phyloP scores from a whole-genome alignment of 1,284 basidiomycete genomes.

The Ceratobasidium sp. region DNA sequence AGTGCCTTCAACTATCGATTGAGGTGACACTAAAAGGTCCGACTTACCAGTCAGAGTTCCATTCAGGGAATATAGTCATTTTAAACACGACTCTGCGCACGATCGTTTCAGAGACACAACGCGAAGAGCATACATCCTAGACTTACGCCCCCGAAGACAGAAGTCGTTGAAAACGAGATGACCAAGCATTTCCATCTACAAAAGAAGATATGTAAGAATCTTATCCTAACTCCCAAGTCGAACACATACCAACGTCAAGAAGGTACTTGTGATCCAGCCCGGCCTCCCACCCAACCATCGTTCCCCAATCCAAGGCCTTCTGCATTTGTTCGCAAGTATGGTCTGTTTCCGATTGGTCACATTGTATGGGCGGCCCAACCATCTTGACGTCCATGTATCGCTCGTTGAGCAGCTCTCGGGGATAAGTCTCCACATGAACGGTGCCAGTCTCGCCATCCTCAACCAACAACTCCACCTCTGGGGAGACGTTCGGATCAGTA shows the following conservation, averaged over 20 bases:
- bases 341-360: slow-evolving; percentile 41
- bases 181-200: slow-evolving; percentile 48
- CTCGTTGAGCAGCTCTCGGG: slow-evolving; percentile 49
- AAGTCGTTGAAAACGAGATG: slow-evolving; percentile 48
- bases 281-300: slow-evolving; percentile 22
- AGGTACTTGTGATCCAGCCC: slow-evolving; percentile 39
- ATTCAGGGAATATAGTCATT: slow-evolving; percentile 54
- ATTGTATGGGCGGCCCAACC: slow-evolving; percentile 46
- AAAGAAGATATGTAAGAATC: slow-evolving; percentile 10
- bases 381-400: slow-evolving; percentile 53
- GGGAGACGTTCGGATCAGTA: slow-evolving; percentile 46
- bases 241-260: slow-evolving; percentile 40
- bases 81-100: slow-evolving; percentile 53
- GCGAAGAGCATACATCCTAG: too few relatives aligned
- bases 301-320: slow-evolving; percentile 38
- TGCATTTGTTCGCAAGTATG: slow-evolving; percentile 40
- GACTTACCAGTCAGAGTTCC: slow-evolving; percentile 54
- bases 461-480: slow-evolving; percentile 49
- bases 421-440: slow-evolving; percentile 45
- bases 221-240: background rate
- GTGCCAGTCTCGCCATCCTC: slow-evolving; percentile 46
- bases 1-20: background rate
- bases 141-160: slow-evolving; percentile 48
- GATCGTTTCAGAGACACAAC: background rate
- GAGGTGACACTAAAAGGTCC: slow-evolving; percentile 46